A percentile compares a stretch with the other conserved stretches of the same genome.
Conservation (phyloP, 441 rosid species). For the Syzygium malaccense region DNA sequence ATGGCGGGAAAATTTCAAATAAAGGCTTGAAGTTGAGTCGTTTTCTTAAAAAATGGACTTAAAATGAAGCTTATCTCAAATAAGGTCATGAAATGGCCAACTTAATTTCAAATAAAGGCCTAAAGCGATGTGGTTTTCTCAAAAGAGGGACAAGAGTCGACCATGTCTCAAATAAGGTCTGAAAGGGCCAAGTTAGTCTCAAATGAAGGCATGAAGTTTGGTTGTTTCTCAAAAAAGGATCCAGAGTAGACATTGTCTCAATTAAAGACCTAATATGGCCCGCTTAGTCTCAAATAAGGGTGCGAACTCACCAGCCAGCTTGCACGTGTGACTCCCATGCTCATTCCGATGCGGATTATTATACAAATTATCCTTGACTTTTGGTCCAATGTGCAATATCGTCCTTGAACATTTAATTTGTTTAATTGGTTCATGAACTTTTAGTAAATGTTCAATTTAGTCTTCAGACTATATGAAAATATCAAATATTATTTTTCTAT, state of each 20-base stretch:
- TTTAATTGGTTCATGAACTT: no score
- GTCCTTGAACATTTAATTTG: fast-evolving
- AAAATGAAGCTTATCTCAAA: background rate
- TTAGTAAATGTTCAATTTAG: no score
- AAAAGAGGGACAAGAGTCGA: background rate
- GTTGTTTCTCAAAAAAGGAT: no score
- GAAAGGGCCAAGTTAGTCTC: no score
- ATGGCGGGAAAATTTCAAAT: fast-evolving
- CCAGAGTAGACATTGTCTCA: no score
- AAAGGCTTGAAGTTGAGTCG: fast-evolving
- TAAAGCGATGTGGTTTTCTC: no score
- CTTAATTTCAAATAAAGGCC: no score
- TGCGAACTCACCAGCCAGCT: fast-evolving
- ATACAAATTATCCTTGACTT: background rate
- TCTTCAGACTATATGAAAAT: no score
- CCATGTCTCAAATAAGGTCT: no score
- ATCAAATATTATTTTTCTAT: no score
- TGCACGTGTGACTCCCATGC: background rate
- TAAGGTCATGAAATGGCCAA: background rate
- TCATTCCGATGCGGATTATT: fast-evolving
- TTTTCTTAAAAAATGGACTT: background rate
- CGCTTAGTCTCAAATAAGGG: background rate
- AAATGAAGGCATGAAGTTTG: no score
- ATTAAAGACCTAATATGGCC: no score
- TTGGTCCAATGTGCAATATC: fast-evolving